Percentiles rank a stretch among this genome's conserved stretches.
These are phyloP conservation scores for Hypseocharis bilobata DNA, from an alignment of 441 rosid genomes.

Conservation along the genomic window DNA sequence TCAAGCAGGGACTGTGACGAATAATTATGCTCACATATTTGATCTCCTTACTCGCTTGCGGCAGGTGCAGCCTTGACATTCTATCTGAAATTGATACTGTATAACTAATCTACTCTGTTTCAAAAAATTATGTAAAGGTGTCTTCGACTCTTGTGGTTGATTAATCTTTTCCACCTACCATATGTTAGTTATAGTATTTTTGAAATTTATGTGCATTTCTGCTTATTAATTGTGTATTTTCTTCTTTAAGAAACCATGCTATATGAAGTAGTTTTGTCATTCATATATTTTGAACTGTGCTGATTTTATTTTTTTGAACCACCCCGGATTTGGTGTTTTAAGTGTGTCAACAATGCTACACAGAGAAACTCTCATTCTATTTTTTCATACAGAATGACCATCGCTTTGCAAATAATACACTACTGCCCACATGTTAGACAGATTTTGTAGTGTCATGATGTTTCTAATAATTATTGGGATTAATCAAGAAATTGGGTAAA, in stretches of 20 bases:
- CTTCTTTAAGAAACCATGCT: not conserved
- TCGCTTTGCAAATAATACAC: not conserved
- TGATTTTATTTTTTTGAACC: not conserved
- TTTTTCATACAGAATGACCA: not conserved
- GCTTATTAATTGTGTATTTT: no score
- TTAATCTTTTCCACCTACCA: not conserved
- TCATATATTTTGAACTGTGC: not conserved
- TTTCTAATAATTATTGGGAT: not conserved
- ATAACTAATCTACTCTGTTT: no score
- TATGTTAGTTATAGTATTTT: not conserved
- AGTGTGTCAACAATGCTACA: not conserved
- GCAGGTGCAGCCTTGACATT: slow-evolving; percentile 41
- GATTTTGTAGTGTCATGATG: no score
- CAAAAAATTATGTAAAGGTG: not conserved
- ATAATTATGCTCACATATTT: slow-evolving; percentile 86
- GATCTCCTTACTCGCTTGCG: slow-evolving; percentile 92
- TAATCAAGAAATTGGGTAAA: not conserved
- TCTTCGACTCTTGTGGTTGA: not conserved
- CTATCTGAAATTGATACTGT: no score
- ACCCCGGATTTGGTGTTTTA: not conserved
- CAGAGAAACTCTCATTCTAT: not conserved
- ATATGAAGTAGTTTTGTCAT: not conserved
- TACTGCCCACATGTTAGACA: no score
- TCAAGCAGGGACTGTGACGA: slow-evolving; percentile 74
- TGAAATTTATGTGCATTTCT: not conserved